Conservation (phyloP, 2,329 filamentous ascomycete genomes). For the Epicoccum nigrum region DNA sequence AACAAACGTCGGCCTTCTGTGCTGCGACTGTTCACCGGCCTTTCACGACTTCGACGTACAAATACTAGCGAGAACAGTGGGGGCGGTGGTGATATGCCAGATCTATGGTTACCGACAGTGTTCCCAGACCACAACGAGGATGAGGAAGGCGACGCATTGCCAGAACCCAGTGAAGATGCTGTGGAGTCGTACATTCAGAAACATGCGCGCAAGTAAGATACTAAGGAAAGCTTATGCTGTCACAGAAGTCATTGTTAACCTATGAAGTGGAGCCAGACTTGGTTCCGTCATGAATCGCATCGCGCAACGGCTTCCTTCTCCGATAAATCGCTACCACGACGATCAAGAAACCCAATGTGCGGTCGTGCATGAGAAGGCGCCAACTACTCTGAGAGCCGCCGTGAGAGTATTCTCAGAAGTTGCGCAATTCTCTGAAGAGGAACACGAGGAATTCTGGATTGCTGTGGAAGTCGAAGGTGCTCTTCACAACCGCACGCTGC, state of each 20-base stretch:
- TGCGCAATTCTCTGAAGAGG: conserved; percentile 25
- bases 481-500: conserved; percentile 28
- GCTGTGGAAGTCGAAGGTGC: conserved; percentile 41
- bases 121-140: conserved; percentile 2
- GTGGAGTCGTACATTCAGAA: conserved; percentile 22
- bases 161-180: conserved; percentile 15
- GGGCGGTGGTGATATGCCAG: conserved; percentile 11
- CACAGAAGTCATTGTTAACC: neutral
- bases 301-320: conserved; percentile 26
- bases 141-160: neutral
- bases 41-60: conserved; percentile 30
- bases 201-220: conserved; percentile 25
- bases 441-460: conserved; percentile 35
- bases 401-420: conserved; percentile 31
- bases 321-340: conserved; percentile 18
- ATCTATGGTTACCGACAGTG: neutral
- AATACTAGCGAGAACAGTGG: conserved; percentile 23
- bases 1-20: conserved; percentile 28
- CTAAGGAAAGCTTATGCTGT: neutral
- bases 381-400: conserved; percentile 29
- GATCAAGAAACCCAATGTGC: neutral
- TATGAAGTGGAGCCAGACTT: conserved; percentile 21
- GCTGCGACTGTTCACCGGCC: conserved; percentile 26
- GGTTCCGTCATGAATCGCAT: conserved; percentile 21
- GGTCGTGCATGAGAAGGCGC: conserved; percentile 1